These are phyloP conservation scores for Acidomyces sp. DNA, from an alignment of 495 filamentous ascomycete genomes.

Conservation along the genomic window DNA sequence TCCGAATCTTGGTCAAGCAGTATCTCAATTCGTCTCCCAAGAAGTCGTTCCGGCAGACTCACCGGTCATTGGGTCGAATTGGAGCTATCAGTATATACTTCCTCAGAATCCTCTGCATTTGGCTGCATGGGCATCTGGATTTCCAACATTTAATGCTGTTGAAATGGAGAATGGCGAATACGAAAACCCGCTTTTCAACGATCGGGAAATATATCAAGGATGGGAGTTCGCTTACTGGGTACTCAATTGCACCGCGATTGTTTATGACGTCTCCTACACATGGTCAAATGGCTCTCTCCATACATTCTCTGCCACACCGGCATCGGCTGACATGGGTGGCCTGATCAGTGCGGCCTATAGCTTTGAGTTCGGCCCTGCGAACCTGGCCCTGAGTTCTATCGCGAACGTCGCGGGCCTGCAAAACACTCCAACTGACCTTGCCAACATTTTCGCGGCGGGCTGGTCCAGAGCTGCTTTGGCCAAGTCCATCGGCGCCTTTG, in stretches of 20 bases:
- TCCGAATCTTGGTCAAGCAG: no score
- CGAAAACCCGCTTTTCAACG: no score
- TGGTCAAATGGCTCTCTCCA: background rate
- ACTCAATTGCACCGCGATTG: background rate
- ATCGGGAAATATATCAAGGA: no score
- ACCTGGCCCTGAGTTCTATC: background rate
- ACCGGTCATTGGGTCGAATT: background rate
- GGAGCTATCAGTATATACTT: conserved; percentile 1
- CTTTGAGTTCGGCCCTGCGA: background rate
- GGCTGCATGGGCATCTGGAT: background rate
- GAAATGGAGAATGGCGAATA: no score
- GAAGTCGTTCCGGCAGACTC: background rate
- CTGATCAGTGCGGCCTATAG: background rate
- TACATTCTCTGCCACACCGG: background rate
- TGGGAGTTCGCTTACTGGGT: conserved; percentile 5
- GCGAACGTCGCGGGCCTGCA: background rate
- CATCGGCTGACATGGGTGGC: background rate
- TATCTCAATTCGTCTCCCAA: background rate
- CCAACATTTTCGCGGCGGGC: background rate
- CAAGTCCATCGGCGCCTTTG: background rate
- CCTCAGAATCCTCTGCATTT: background rate
- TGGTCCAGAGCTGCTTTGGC: background rate
- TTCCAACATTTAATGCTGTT: background rate
- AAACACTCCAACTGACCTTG: background rate
- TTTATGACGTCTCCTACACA: background rate